phyloP scores from a whole-genome alignment of 768 basidiomycete genomes.

The Calocybe cyanea region DNA sequence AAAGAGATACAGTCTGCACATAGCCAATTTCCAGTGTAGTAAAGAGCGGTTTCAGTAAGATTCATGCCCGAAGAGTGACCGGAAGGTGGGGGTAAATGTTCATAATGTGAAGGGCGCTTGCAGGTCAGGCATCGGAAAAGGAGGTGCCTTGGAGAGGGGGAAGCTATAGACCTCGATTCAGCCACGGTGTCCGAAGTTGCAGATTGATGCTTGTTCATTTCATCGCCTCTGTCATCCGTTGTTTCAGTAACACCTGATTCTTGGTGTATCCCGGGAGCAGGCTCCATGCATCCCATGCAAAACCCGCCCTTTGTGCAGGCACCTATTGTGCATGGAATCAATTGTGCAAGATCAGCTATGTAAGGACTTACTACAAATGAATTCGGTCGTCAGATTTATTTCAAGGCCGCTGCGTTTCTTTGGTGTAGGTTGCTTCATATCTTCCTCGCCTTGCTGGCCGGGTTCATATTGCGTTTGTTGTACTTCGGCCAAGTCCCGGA shows the following conservation, averaged over 20 bases:
- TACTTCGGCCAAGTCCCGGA: constrained; percentile 44
- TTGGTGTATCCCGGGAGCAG: no score
- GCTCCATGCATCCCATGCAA: constrained; percentile 69
- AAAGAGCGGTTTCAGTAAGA: constrained; percentile 45
- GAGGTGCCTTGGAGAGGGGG: constrained; percentile 30
- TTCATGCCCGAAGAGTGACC: constrained; percentile 28
- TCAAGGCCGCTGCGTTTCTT: constrained; percentile 44
- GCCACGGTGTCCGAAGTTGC: constrained; percentile 23
- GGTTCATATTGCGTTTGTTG: constrained; percentile 22
- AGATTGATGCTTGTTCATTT: constrained; percentile 14
- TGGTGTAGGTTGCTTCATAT: constrained; percentile 25
- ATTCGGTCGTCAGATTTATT: constrained; percentile 66
- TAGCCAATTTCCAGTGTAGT: constrained; percentile 59
- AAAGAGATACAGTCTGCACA: constrained; percentile 80
- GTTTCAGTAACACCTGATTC: not conserved
- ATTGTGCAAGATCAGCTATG: not conserved
- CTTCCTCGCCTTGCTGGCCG: constrained; percentile 19
- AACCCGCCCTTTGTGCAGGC: constrained; percentile 70
- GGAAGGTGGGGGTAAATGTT: constrained; percentile 55
- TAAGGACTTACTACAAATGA: constrained; percentile 54
- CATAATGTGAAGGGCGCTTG: constrained; percentile 80
- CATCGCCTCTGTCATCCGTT: not conserved
- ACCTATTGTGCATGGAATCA: constrained; percentile 23
- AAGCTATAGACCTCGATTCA: no score
- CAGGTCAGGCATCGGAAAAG: constrained; percentile 83